Base-by-base conservation (phyloP, 306 rosid genomes). In the Gastrolobium villosum region DNA sequence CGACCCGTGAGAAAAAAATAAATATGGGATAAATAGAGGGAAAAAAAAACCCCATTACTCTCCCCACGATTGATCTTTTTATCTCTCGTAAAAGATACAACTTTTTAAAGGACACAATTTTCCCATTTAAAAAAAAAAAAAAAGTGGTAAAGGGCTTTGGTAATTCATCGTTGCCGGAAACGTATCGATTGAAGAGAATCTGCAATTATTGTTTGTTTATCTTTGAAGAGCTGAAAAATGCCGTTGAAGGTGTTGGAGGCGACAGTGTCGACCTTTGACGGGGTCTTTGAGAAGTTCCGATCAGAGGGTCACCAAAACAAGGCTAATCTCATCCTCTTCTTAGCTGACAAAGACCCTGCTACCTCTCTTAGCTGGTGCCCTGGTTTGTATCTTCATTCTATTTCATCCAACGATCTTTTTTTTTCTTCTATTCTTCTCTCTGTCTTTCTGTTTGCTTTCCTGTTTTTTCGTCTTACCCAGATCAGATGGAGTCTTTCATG, bases 351-450 rank as follows among this genome's bases (percentile, higher is more conserved):
- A 2, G 95, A 92, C 50, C 97, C 97, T 70, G 80, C 90, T 15
- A 94, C 98, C 70, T 86, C 90, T 86, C 92, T 81, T 74, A 89
- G 98, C 85, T 92, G 98, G 94, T 94, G 97, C 79, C 96, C 98
- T 43, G 97, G 98, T 91, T 63, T 2, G 43, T 6, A 54, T 50
- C 10, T 63, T 3, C 1, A n/a, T 36, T 34, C 1, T 3, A 0
- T 36, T n/a, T 13, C 7, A 20, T 50, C 14, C 1, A 4, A 5
- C 20, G 5, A 5, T 53, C 5, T 53, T 53, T 2, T 53, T 6
- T 15, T 9, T 62, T n/a, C 4, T 49, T 10, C 34, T 1, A 1
- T 15, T 31, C 36, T 67, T 41, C 55, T 44, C 43, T 37, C 26
- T 30, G 57, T 59, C 43, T 41, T 0, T 44, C 37, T 2, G 6